Base-by-base conservation (phyloP, 2,329 filamentous ascomycete species). In the Drechslera avenae region DNA sequence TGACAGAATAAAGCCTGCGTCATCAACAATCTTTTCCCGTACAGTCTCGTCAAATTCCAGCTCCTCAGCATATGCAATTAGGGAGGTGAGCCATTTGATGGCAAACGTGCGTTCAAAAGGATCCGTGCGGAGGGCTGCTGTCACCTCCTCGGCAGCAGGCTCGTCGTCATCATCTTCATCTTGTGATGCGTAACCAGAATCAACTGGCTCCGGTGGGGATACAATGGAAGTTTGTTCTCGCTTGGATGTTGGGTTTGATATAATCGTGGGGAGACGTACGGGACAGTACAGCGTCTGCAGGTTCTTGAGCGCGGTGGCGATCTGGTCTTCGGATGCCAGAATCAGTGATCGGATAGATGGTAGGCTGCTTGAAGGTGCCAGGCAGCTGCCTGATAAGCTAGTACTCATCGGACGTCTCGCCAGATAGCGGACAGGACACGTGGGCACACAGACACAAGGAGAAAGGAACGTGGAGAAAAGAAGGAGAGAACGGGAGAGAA, bases 161-260 rank as follows among this genome's bases (percentile, higher is more conserved):
- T 61, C 53, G 23, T 57, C 60, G 30, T 62, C 57, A 26, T 68
- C 69, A 30, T 67, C 62, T 30, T 71, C 68, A 30, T 70, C 66
- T 21, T 64, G 55, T 7, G 71, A 73, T 6, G 56, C 70, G 35
- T 73, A 73, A 39, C 71, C 71, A 21, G 71, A 73, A 40, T 73
- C 71, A 1, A 60, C 65, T 3, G 57, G 63, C 9, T 50, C 35
- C 7, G 63, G 63, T 12, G 62, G 64, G n/a, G 58, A 59, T 5
- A 46, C 58, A 8, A 41, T 53, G 4, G 58, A 46, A n/a, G 45
- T 59, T 39, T 55, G 52, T 35, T 54, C 57, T 32, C 46, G 56
- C 43, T 44, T 50, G 14, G 30, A 30, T 3, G 31, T 56, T 19
- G 52, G 42, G 12, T 52, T 61, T 12, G 59, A 43, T 17, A 67